phyloP scores from a whole-genome alignment of 2,329 filamentous ascomycete species.

The Fusarium pseudonygamai region DNA sequence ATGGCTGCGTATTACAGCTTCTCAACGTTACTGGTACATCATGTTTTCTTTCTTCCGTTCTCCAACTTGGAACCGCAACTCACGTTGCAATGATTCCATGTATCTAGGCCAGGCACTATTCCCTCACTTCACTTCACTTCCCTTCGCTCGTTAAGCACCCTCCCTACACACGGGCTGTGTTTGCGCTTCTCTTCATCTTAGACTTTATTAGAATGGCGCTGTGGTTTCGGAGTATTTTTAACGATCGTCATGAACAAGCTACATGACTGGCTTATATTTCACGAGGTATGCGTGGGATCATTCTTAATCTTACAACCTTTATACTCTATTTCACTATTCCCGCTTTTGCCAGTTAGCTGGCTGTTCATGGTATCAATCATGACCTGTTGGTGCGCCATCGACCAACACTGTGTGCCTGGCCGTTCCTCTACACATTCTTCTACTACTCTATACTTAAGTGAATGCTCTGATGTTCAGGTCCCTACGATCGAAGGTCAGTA shows the following conservation, averaged over 20 bases:
- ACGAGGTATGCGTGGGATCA: constrained; percentile 48
- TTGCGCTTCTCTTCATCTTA: constrained; percentile 19
- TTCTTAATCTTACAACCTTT: constrained; percentile 39
- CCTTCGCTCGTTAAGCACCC: not conserved
- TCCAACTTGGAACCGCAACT: constrained; percentile 10
- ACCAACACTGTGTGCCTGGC: constrained; percentile 33
- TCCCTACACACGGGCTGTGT: constrained; percentile 1
- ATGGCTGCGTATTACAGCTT: not conserved
- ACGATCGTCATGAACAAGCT: constrained; percentile 44
- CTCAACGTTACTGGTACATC: constrained; percentile 23
- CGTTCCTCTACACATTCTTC: constrained; percentile 1
- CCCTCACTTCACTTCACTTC: constrained; percentile 13
- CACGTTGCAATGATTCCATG: constrained; percentile 21
- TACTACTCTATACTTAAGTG: not conserved
- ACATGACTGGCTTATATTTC: constrained; percentile 47
- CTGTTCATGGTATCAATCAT: constrained; percentile 17
- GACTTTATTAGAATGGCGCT: constrained; percentile 37
- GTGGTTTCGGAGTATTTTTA: constrained; percentile 33
- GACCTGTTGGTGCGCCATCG: constrained; percentile 13
- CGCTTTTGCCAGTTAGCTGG: constrained; percentile 2
- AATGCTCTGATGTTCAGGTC: not conserved
- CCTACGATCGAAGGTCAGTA: not conserved
- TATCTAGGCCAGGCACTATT: constrained; percentile 35
- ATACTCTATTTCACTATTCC: constrained; percentile 10
- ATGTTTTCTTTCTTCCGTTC: constrained; percentile 17